A percentile compares a stretch with the other conserved stretches of the same genome.
Evolutionary conservation across 257 asterid species (phyloP).

Genomic region (Plantago major): DNA sequence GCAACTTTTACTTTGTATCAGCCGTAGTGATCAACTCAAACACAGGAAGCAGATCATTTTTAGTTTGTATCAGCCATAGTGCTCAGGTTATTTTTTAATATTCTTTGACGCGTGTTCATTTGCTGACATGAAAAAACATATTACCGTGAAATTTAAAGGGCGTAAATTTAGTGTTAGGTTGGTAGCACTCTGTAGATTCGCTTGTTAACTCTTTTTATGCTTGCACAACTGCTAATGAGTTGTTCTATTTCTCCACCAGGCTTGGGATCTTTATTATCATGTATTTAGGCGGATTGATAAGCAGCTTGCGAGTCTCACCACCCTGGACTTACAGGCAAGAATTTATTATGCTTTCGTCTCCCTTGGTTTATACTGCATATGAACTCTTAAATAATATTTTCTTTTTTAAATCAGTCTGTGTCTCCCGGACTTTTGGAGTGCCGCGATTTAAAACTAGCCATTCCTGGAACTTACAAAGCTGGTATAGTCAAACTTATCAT

Average conservation of each 20-base stretch:
- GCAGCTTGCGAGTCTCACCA: slow-evolving; percentile 91
- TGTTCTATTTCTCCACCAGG: slow-evolving; percentile 40
- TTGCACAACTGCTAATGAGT: slow-evolving; percentile 19
- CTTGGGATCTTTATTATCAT: slow-evolving; percentile 98
- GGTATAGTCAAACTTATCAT: slow-evolving; percentile 37
- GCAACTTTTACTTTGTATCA: too few species aligned
- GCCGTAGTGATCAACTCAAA: too few species aligned
- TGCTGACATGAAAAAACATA: too few species aligned
- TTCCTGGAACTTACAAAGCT: slow-evolving; percentile 97
- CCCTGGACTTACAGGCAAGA: slow-evolving; percentile 94
- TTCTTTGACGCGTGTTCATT: too few species aligned
- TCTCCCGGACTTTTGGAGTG: slow-evolving; percentile 92
- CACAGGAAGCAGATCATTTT: too few species aligned
- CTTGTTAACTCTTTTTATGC: slow-evolving; percentile 6
- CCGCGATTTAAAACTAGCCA: slow-evolving; percentile 87
- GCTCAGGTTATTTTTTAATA: too few species aligned
- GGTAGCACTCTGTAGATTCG: neutral
- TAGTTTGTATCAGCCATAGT: too few species aligned
- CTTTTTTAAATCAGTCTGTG: slow-evolving; percentile 60
- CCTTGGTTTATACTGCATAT: slow-evolving; percentile 17
- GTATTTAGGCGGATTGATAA: slow-evolving; percentile 93
- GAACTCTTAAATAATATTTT: slow-evolving; percentile 17
- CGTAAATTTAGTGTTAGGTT: too few species aligned
- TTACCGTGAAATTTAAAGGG: too few species aligned
- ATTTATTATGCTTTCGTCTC: slow-evolving; percentile 6